These are phyloP conservation scores for Cyberlindnera mrakii DNA, from an alignment of 805 yeast species.

Conservation along the genomic window DNA sequence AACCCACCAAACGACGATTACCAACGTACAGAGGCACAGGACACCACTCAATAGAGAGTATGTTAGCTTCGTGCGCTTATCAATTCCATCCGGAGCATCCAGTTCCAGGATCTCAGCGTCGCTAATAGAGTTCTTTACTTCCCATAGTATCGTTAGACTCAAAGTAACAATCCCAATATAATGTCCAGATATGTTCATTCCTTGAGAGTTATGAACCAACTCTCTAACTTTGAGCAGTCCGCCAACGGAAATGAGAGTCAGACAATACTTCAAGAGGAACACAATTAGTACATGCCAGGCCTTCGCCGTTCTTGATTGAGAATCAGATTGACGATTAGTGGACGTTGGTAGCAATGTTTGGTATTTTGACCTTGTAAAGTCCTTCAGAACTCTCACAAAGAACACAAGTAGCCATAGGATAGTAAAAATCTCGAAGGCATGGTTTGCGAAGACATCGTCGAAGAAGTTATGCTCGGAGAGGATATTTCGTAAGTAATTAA, in stretches of 20 bases:
- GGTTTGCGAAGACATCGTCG: constrained; percentile 15
- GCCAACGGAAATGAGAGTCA: not conserved
- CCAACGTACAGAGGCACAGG: not conserved
- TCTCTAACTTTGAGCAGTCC: not conserved
- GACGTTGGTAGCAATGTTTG: constrained; percentile 4
- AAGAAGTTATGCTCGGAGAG: constrained; percentile 10
- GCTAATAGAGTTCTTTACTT: constrained; percentile 1
- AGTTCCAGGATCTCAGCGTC: constrained; percentile 1
- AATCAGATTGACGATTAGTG: not conserved
- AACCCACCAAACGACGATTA: constrained; percentile 9
- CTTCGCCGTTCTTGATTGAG: not conserved
- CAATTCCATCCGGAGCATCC: not conserved
- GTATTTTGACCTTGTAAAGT: constrained; percentile 2
- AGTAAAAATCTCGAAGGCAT: constrained; percentile 12
- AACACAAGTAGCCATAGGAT: constrained; percentile 6
- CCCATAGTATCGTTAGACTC: constrained; percentile 4
- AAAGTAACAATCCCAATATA: constrained; percentile 8
- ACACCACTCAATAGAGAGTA: not conserved
- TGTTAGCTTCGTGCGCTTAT: not conserved
- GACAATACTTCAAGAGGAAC: not conserved
- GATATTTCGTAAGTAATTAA: constrained; percentile 1
- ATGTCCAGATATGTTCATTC: constrained; percentile 11
- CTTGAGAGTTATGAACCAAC: not conserved
- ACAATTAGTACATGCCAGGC: not conserved
- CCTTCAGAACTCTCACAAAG: constrained; percentile 1